Evolutionary conservation across 345 rosid species (phyloP), one percentile per base, ranked within the genome.

Genomic region (Eucalyptus marginata): DNA sequence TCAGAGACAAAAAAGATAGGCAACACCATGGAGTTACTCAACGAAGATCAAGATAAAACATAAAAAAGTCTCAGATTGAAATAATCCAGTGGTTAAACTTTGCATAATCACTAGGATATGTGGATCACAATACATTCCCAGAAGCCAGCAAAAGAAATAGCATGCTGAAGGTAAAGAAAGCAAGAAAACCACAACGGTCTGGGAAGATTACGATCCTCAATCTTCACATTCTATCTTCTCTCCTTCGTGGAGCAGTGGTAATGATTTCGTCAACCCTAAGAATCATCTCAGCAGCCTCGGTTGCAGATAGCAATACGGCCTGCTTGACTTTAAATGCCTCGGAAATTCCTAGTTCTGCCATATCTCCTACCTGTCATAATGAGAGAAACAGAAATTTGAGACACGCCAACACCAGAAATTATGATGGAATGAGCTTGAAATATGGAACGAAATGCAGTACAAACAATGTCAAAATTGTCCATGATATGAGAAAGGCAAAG

Each of bases 241-340:
- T 90, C 68, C 86, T 84, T 12, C 95, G 90, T 4, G 95, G 95
- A 11, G 95, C 94, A 88, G 92, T 91, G 29, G 94, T 91, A 87
- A 93, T 93, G 87, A 91, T 93, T 88, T 93, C 93, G n/a, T 92
- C 94, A 13, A 93, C 95, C 89, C 95, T 90, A 27, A 92, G 94
- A 86, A 93, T 92, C 95, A 93, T 92, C 90, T 93, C 95, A 25
- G 94, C 95, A 76, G 99, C 99, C 93, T 97, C 99, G 5, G 99
- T 97, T 86, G 99, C 99, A 9, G 99, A 97, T 27, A 96, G 96
- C 91, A 97, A 86, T 87, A 96, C 93, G 17, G 99, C 99, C 89
- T 96, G 99, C 95, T 97, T 97, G 71, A 97, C 99, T 93, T 96
- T 98, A 93, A 96, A 98, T 40, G 99, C 89, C 92, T 98, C 99